phyloP scores from a whole-genome alignment of 176 grass and related monocot species.

The Avena sativa region DNA sequence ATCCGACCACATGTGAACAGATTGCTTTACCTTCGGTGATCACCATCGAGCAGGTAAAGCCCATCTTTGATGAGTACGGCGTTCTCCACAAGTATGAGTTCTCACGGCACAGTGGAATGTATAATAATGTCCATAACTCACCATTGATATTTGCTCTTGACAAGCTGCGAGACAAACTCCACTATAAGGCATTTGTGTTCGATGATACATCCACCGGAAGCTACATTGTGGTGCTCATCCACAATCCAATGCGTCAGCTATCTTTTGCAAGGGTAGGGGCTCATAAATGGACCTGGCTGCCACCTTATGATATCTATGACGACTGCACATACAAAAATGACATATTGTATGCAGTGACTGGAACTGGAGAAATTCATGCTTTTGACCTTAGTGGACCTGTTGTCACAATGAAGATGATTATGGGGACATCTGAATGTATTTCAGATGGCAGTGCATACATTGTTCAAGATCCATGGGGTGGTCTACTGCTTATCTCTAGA shows the following conservation, averaged over 20 bases:
- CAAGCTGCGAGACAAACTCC: background rate
- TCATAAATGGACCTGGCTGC: conserved; percentile 7
- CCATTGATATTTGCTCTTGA: background rate
- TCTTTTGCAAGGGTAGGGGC: background rate
- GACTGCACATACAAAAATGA: conserved; percentile 18
- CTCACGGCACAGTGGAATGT: background rate
- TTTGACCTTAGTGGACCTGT: background rate
- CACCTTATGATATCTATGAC: background rate
- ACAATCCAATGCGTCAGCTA: background rate
- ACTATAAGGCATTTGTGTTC: background rate
- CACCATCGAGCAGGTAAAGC: too few relatives aligned
- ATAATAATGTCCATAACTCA: too few relatives aligned
- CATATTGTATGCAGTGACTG: conserved; percentile 9
- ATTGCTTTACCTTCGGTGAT: too few relatives aligned
- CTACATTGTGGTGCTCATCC: background rate
- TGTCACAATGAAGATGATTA: background rate
- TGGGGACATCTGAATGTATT: too few relatives aligned
- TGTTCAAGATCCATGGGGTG: too few relatives aligned
- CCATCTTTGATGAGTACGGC: background rate
- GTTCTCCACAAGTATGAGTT: background rate
- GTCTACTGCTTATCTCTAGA: background rate
- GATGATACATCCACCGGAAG: background rate
- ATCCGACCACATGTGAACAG: background rate
- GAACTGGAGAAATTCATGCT: background rate
- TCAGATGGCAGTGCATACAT: background rate